Evolutionary conservation across 164 flowering plant species (phyloP), one percentile per base, ranked within the genome.

Genomic region (Nymphaea colorata): DNA sequence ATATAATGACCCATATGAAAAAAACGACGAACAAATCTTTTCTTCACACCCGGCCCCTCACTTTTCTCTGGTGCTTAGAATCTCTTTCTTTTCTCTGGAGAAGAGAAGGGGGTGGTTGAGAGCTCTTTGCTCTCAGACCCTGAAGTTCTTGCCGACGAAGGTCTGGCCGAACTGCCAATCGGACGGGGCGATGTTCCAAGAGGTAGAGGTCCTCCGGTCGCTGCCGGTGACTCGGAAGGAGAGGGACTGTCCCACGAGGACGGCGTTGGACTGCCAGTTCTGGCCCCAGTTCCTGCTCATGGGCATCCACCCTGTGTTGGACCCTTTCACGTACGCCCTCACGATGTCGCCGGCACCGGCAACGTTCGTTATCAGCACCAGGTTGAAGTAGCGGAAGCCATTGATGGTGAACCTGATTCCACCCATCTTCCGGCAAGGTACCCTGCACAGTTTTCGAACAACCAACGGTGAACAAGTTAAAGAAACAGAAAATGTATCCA

Each of bases 111-210:
- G 1, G 36, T 25, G 36, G 36, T 1, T 25, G 36, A 25, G 36
- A 25, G 36, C 36, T 25, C 36, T 25, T 25, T 4, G 57, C 8
- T 2, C 3, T 64, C 44, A 87, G 67, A 86, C 87, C 70, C 87
- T 75, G 83, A 84, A 87, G 57, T 87, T 87, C 69, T 84, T 86
- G 3, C 90, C 93, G 14, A 69, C 36, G 74, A 85, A 88, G 14
- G 94, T 85, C 47, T 86, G 89, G n/a, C 94, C 94, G 57, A 88
- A 86, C 59, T 84, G 85, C 94, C 94, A 88, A 62, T 82, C 74
- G 36, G 88, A 67, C 0, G 94, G 91, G 0, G 68, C 88, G 18
- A 86, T 42, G 71, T 88, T 86, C 83, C 81, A 81, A 0, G 91
- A 85, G 8, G 91, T 83, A 42, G 86, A 83, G 4, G 82, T 76